Percentiles rank a stretch among this genome's conserved stretches.
These are phyloP conservation scores for Huiozyma naganishii DNA, from an alignment of 805 yeast species.

Conservation along the genomic window DNA sequence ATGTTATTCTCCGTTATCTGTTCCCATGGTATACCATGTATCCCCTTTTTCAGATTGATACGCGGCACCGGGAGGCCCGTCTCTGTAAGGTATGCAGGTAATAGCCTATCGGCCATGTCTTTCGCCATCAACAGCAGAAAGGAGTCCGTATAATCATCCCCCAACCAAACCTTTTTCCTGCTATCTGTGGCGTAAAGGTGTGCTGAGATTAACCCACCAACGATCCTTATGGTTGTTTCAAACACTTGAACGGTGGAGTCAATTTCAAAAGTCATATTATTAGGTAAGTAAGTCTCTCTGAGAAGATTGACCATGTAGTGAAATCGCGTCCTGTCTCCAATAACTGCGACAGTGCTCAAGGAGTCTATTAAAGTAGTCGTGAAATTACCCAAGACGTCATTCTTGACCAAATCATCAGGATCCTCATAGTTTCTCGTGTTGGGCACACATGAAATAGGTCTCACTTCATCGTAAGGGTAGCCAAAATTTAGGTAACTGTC, in stretches of 20 bases:
- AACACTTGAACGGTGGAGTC: constrained; percentile 78
- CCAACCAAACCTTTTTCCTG: constrained; percentile 29
- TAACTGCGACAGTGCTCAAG: constrained; percentile 64
- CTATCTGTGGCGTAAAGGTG: constrained; percentile 59
- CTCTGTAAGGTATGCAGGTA: constrained; percentile 58
- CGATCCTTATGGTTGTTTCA: constrained; percentile 69
- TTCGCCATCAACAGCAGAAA: constrained; percentile 59
- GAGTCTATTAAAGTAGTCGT: constrained; percentile 72
- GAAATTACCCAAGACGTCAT: constrained; percentile 80
- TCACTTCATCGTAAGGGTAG: constrained; percentile 73
- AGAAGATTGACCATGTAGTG: constrained; percentile 34
- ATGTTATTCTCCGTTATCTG: constrained; percentile 63
- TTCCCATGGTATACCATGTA: constrained; percentile 32
- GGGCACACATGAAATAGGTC: constrained; percentile 62
- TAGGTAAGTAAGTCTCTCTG: constrained; percentile 21
- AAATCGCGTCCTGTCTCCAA: constrained; percentile 54
- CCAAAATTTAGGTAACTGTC: constrained; percentile 54
- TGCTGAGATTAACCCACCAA: constrained; percentile 74
- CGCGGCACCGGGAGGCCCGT: constrained; percentile 71
- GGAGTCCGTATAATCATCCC: constrained; percentile 36
- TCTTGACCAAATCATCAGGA: constrained; percentile 44
- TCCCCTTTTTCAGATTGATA: constrained; percentile 43
- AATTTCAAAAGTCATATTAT: constrained; percentile 38
- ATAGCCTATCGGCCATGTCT: constrained; percentile 61
- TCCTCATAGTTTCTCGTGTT: constrained; percentile 52